Conservation (phyloP, 768 basidiomycete genomes). For the Leccinum broughii region DNA sequence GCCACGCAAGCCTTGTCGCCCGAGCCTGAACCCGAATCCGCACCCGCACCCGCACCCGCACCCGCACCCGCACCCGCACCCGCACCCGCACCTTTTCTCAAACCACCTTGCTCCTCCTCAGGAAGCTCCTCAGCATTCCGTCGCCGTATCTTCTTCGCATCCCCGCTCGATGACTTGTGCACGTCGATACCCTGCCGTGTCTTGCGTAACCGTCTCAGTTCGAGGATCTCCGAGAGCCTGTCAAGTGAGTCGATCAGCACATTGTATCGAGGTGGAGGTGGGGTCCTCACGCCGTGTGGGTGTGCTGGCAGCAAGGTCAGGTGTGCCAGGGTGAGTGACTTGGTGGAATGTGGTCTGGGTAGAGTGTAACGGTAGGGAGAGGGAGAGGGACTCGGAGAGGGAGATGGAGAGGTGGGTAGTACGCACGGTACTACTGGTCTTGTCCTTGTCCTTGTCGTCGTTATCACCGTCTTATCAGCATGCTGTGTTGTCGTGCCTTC, state of each 20-base stretch:
- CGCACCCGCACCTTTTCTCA: conserved; percentile 44
- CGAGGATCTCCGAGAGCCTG: conserved; percentile 81
- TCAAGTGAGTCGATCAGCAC: background rate
- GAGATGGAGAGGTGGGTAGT: no score
- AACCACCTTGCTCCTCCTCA: conserved; percentile 57
- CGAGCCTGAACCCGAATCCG: background rate
- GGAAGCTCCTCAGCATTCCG: conserved; percentile 41
- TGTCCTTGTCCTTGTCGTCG: no score
- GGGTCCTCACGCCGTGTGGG: no score
- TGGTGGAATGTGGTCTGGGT: no score
- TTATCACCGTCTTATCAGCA: no score
- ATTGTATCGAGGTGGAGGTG: background rate
- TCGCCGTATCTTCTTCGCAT: conserved; percentile 70
- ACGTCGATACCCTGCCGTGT: conserved; percentile 82
- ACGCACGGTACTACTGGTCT: no score
- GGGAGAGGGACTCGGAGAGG: no score
- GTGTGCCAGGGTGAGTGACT: no score
- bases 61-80: conserved; percentile 14
- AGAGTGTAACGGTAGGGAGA: no score
- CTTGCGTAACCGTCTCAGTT: conserved; percentile 75
- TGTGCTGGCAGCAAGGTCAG: no score
- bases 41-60: conserved; percentile 13
- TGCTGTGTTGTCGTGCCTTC: no score
- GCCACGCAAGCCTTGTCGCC: conserved; percentile 22
- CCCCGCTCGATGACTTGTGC: conserved; percentile 81